phyloP scores from a whole-genome alignment of 2,329 filamentous ascomycete genomes.

The Cercospora canescens region DNA sequence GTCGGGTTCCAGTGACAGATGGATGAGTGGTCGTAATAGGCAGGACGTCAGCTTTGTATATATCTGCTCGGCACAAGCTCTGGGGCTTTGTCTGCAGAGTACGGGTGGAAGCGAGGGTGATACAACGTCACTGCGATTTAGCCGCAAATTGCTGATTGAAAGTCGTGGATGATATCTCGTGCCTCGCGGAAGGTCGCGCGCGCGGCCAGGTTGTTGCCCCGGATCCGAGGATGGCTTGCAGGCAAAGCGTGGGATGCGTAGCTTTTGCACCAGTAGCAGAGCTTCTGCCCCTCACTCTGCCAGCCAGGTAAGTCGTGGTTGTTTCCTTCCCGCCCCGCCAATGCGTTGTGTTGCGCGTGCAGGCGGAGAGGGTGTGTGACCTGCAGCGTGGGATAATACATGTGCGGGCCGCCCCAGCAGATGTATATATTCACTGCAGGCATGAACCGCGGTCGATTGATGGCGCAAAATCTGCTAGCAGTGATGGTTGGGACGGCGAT shows the following conservation, averaged over 20 bases:
- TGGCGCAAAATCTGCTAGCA: neutral
- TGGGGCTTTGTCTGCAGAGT: neutral
- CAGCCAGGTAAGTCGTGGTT: conserved; percentile 7
- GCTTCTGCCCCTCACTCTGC: conserved; percentile 17
- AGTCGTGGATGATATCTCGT: conserved; percentile 13
- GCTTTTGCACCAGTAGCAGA: conserved; percentile 19
- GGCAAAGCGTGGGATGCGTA: conserved; percentile 23
- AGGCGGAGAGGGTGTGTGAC: conserved; percentile 20
- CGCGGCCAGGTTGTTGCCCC: conserved; percentile 9
- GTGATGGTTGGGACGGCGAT: neutral
- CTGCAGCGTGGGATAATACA: conserved; percentile 32
- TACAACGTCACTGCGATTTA: conserved; percentile 21
- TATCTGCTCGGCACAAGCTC: neutral
- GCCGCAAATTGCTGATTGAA: conserved; percentile 8
- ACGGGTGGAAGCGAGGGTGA: conserved; percentile 7
- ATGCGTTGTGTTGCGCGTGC: conserved; percentile 9
- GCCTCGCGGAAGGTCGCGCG: conserved; percentile 1
- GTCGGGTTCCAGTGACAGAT: neutral
- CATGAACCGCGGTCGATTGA: neutral
- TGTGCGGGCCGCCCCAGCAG: conserved; percentile 17
- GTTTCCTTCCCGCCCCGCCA: conserved; percentile 10
- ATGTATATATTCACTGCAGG: neutral
- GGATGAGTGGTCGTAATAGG: neutral
- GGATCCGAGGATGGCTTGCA: neutral
- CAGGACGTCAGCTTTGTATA: conserved; percentile 1